Evolutionary conservation across 139 green algal genomes (phyloP).

Genomic region (Dunaliella sp.): DNA sequence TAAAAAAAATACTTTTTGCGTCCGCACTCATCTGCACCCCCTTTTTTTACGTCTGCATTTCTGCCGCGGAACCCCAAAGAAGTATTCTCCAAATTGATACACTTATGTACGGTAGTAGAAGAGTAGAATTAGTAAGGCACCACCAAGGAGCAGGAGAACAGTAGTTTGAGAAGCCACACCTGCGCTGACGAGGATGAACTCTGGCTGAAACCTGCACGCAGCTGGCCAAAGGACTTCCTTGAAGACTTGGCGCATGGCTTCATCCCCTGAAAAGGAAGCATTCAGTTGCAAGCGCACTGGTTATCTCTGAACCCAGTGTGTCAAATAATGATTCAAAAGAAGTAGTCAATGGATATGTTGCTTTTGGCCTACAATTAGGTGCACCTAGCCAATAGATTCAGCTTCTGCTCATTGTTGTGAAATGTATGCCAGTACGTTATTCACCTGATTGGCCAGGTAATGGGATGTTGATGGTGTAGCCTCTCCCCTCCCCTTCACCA

Average conservation of each 20-base stretch:
- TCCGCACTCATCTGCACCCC: neutral
- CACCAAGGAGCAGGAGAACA: too few relatives aligned
- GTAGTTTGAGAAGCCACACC: slow-evolving; percentile 25
- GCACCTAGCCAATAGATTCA: neutral
- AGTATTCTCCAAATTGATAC: neutral
- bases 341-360: neutral
- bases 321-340: neutral
- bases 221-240: slow-evolving; percentile 77
- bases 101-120: neutral
- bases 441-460: slow-evolving; percentile 55
- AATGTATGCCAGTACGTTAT: neutral
- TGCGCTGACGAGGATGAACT: slow-evolving; percentile 84
- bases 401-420: too few relatives aligned
- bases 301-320: neutral
- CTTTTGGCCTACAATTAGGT: neutral
- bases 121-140: too few relatives aligned
- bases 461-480: slow-evolving; percentile 79
- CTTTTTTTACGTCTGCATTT: neutral
- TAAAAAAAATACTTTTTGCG: too few relatives aligned
- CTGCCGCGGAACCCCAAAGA: neutral
- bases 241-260: slow-evolving; percentile 55
- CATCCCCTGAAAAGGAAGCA: slow-evolving; percentile 66
- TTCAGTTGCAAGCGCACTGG: slow-evolving; percentile 25
- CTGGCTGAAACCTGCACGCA: slow-evolving; percentile 67
- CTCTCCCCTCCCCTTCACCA: slow-evolving; percentile 64